Evolutionary conservation across 1,139 yeast genomes (phyloP), one percentile per base, ranked within the genome.

Genomic region (Debaryomycetaceae sp.): DNA sequence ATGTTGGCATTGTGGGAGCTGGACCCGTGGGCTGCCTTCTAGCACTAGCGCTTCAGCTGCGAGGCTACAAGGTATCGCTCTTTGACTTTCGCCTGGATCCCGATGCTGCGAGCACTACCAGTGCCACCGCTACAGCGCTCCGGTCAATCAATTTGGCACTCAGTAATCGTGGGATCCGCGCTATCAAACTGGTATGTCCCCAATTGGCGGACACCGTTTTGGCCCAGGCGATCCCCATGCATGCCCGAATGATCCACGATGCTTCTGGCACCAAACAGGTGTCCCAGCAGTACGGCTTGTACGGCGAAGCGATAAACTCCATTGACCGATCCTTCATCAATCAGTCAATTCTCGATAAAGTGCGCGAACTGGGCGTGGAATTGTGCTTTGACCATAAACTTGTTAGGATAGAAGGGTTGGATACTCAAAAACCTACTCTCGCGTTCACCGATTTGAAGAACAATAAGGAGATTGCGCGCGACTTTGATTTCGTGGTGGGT

Each of bases 11-110:
- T 23, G 68, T 77, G 11, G 87, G 92, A 1, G 95, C 93, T 1
- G 97, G 97, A 0, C 70, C 83, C 3, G 96, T 87, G 4, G 97
- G 97, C 1, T 71, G 92, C 32, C 61, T 85, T n/a, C 72, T 90
- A 0, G 93, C 95, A 0, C 53, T 87, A 15, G 93, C 90, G 0
- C 66, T 87, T 28, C 73, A 77, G 4, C 62, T 73, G 32, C 66
- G 72, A 35, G 95, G 95, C n/a, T 79, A 70, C 49, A 40, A 67
- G 1, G 96, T 87, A 11, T 63, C 75, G 1, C 49, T 87, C 5
- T 80, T 71, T 41, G 96, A 87, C 39, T 58, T 73, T 34, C 42
- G 70, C 28, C 42, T 53, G 4, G 72, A 67, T 38, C 70, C 68
- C 10, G 16, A 36, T 18, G 8, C 37, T 29, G 13, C 26, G 36